Evolutionary conservation across 768 basidiomycete species (phyloP), one percentile per base, ranked within the genome.

Genomic region (Boletus tomentosulus): DNA sequence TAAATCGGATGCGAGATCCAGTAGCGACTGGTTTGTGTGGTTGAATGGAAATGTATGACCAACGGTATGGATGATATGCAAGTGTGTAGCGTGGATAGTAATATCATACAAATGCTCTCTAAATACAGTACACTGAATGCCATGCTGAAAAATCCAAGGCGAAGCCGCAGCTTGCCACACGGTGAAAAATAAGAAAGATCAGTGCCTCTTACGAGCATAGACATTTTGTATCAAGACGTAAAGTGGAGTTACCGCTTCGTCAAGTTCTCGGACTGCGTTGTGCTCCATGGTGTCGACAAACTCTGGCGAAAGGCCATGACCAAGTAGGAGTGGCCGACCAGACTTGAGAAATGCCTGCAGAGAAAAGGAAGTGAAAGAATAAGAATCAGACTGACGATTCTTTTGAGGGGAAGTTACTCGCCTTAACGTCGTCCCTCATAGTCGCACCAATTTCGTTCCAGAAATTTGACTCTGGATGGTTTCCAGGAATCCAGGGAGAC

Each of bases 301-400:
- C 8, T 71, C 67, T 62, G 78, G 76, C 3, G 82, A 66, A 28
- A 89, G 61, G 4, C 86, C 89, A 60, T 73, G 78, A 12, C 82
- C 79, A 6, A 90, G 76, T 3, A 91, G 76, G 39, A 90, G 71
- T 22, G 86, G 84, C n/a, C 86, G 75, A 16, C 80, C 83, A 1
- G 84, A 82, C 57, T 75, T 76, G 38, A 91, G 62, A 63, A 91
- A 89, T 13, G 78, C 74, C 86, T 90, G 57, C 19, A 55, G 41
- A 22, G 46, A 50, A 28, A 22, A 34, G 13, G 4, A 13, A 34
- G 13, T 34, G 33, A 31, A 27, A 46, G 5, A 16, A 33, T 16
- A 38, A 44, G 35, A 34, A 50, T 3, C 35, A 24, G 30, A 37
- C 10, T 47, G 53, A 55, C 46, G 45, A 41, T 6, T 16, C 31